Evolutionary conservation across 176 grass and related monocot species (phyloP), one percentile per base, ranked within the genome.

Genomic region (Oryza australiensis): DNA sequence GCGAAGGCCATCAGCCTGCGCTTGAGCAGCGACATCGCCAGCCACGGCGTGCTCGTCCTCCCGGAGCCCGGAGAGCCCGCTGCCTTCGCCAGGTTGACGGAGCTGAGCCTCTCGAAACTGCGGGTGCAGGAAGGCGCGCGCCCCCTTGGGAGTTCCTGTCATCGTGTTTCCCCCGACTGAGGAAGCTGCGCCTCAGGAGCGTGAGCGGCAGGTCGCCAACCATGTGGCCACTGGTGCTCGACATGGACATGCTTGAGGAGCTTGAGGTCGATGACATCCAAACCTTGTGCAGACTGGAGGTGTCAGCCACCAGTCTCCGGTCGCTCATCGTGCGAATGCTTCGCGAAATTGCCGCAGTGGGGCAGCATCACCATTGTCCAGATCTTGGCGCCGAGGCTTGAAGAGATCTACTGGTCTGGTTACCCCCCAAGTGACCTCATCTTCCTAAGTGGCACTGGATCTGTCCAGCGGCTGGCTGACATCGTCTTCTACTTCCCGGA

Each of bases 181-280:
- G 38, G 62, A 78, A 78, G 76, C 26, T 78, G 16, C 14, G 16
- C 10, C 62, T 78, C 13, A 18, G 5, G 72, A 57, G 20, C 1
- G 43, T 18, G 8, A 24, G 9, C 0, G 45, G 13, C 12, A 2
- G 45, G 45, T 3, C 11, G 22, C 4, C 23, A 55, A 27, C 60
- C 14, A 1, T 68, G 43, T 29, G 72, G 45, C 62, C 62, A 12
- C 15, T 84, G 8, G 12, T 68, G 32, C 72, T 84, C 24, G 62
- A 26, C 2, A 26, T 84, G 82, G 62, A 76, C 81, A 7, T n/a
- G 72, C 82, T 84, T 3, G 45, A 76, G 43, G 82, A 66, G 62
- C 72, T 75, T 1, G 29, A 55, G 62, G 30, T 83, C 23, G 1
- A 80, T 2, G 18, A 12, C 29, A 11, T 75, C 30, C 11, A 55